A percentile compares a stretch with the other conserved stretches of the same genome.
Evolutionary conservation across 2,329 filamentous ascomycete genomes (phyloP).

Genomic region (Aschersonia sp.): DNA sequence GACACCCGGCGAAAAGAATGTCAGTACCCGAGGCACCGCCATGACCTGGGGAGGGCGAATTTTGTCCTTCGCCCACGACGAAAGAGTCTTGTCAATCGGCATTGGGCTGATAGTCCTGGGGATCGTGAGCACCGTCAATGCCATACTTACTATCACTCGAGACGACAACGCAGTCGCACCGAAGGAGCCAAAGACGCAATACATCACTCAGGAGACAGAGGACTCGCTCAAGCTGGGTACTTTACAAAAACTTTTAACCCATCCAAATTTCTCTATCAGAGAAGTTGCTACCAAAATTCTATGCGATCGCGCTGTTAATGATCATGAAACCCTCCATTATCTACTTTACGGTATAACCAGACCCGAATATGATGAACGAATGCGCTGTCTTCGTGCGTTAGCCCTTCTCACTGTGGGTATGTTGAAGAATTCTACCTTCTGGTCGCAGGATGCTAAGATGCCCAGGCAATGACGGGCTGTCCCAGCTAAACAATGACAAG

Average conservation of each 20-base stretch:
- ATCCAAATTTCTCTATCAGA: conserved; percentile 59
- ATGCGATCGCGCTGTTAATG: conserved; percentile 43
- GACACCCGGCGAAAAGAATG: too few species aligned
- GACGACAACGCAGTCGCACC: conserved; percentile 53
- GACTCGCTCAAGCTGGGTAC: conserved; percentile 54
- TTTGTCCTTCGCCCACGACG: conserved; percentile 26
- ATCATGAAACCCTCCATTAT: conserved; percentile 31
- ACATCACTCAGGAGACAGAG: conserved; percentile 63
- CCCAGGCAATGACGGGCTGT: conserved; percentile 22
- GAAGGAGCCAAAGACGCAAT: conserved; percentile 50
- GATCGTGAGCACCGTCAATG: conserved; percentile 41
- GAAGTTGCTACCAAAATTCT: conserved; percentile 51
- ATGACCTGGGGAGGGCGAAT: conserved; percentile 24
- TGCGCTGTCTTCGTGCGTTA: conserved; percentile 41
- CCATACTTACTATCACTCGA: conserved; percentile 44
- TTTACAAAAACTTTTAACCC: conserved; percentile 50
- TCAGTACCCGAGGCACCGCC: background rate
- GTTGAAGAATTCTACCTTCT: too few species aligned
- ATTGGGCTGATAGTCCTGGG: conserved; percentile 44
- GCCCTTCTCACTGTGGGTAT: conserved; percentile 26
- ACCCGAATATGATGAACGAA: conserved; percentile 43
- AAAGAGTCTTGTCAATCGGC: conserved; percentile 36
- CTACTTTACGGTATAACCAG: conserved; percentile 45
- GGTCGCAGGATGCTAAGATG: conserved; percentile 3
- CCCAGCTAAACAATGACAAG: conserved; percentile 32